Evolutionary conservation across 73 alveolate species (phyloP).

Genomic region (Tetrahymena thermophila): DNA sequence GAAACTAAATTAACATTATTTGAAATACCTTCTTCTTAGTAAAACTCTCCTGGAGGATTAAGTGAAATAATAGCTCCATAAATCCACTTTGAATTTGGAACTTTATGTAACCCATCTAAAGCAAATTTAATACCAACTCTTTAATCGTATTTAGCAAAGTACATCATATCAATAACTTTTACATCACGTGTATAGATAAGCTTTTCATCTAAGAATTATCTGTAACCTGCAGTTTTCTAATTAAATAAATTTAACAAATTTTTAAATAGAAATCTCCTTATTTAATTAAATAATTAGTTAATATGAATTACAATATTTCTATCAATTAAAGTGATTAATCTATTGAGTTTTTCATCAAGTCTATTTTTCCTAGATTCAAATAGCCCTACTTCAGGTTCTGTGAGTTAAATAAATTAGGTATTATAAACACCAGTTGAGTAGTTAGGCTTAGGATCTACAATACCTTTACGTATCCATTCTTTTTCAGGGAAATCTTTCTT

Average conservation of each 20-base stretch:
- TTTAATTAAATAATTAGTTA: too few species aligned
- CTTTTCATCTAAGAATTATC: conserved; percentile 27
- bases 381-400: conserved; percentile 43
- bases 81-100: conserved; percentile 27
- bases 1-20: conserved; percentile 32
- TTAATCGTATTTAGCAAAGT: conserved; percentile 53
- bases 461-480: conserved; percentile 47
- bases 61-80: conserved; percentile 9
- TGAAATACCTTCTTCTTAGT: background rate
- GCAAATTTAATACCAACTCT: conserved; percentile 65
- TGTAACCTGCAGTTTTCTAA: background rate
- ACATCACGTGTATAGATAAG: conserved; percentile 20
- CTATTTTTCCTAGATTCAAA: conserved; percentile 31
- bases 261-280: background rate
- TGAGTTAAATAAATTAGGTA: conserved; percentile 43
- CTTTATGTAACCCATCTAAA: conserved; percentile 55
- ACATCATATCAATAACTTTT: conserved; percentile 56
- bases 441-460: conserved; percentile 47
- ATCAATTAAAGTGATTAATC: background rate
- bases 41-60: conserved; percentile 34
- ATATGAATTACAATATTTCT: conserved; percentile 42
- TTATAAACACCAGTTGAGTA: conserved; percentile 60
- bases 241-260: background rate
- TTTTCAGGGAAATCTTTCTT: conserved; percentile 32
- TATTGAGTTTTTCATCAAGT: background rate